A percentile compares a stretch with the other conserved stretches of the same genome.
Conservation (phyloP, 306 rosid species). For the Cicer cuneatum region DNA sequence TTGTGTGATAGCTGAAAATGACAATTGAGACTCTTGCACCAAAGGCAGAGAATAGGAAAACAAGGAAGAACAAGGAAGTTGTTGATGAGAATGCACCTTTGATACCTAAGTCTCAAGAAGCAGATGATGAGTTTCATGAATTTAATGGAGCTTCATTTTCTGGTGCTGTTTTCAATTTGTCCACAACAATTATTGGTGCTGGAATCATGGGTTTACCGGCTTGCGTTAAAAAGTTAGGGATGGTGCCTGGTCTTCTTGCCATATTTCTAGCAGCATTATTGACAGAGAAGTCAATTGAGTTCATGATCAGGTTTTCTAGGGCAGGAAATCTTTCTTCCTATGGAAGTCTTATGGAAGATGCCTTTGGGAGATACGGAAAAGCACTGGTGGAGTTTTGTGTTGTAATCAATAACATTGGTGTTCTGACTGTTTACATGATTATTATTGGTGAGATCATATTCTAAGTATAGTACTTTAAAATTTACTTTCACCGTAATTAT, state of each 20-base stretch:
- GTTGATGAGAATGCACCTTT: conserved; percentile 69
- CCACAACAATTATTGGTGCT: conserved; percentile 87
- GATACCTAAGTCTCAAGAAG: conserved; percentile 59
- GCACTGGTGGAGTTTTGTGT: conserved; percentile 64
- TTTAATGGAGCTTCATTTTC: conserved; percentile 86
- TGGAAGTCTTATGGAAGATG: conserved; percentile 75
- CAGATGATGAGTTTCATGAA: conserved; percentile 58
- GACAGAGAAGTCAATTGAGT: conserved; percentile 74
- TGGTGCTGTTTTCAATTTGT: conserved; percentile 87
- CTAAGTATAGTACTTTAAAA: neutral
- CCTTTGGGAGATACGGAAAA: conserved; percentile 77
- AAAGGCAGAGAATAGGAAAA: conserved; percentile 51
- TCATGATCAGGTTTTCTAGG: conserved; percentile 69
- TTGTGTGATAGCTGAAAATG: conserved; percentile 52
- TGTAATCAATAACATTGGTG: conserved; percentile 70
- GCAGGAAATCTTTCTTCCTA: conserved; percentile 73
- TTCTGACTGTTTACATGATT: conserved; percentile 81
- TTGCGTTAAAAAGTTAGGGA: conserved; percentile 74
- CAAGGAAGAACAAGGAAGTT: conserved; percentile 53
- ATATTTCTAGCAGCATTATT: conserved; percentile 70
- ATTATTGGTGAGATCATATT: conserved; percentile 63
- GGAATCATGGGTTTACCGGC: conserved; percentile 97
- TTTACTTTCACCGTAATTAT: neutral
- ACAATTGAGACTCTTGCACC: conserved; percentile 47
- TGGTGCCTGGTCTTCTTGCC: conserved; percentile 73